Evolutionary conservation across 2,329 filamentous ascomycete genomes (phyloP), one percentile per base, ranked within the genome.

Genomic region (Alternaria metachromatica): DNA sequence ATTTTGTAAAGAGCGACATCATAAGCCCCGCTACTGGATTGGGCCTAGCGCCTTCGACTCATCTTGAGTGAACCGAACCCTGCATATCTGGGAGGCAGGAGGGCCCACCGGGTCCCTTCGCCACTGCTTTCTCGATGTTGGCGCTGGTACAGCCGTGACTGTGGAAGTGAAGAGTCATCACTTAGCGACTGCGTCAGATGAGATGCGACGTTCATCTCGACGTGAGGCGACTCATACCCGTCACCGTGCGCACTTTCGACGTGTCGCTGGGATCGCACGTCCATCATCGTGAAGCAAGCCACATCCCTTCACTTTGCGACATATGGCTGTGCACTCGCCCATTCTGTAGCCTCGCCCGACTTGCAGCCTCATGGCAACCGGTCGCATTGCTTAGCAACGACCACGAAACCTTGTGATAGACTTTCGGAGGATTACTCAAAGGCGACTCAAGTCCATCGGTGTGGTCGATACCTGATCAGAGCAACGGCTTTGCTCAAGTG

Each of bases 1-100:
- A 66, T 68, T 72, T 73, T 71, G 67, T 72, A 70, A 54, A 64
- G 56, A 60, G 58, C 69, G 70, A 72, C 69, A 71, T 73, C 68
- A 73, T 65, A 50, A 61, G 68, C 72, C 70, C 66, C 72, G 64
- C 67, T 62, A 63, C 68, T 66, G 33, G 26, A 62, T 68, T 46
- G n/a, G 60, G 55, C 30, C 59, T 66, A 70, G 66, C 23, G 49
- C 43, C 46, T 71, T 73, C 71, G 71, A 73, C 72, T 74, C 72
- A 74, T 73, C 63, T 28, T 71, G 67, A 72, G 64, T 55, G 54
- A 65, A 60, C 61, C 61, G 25, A 53, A 41, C 49, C 49, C 49
- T 53, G 49, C 49, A 51, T 51, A 23, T n/a, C n/a, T n/a, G n/a
- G n/a, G n/a, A n/a, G n/a, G n/a, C n/a, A n/a, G n/a, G n/a, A 51